Base-by-base conservation (phyloP, 305 asterid species). In the Solanum hybrid region DNA sequence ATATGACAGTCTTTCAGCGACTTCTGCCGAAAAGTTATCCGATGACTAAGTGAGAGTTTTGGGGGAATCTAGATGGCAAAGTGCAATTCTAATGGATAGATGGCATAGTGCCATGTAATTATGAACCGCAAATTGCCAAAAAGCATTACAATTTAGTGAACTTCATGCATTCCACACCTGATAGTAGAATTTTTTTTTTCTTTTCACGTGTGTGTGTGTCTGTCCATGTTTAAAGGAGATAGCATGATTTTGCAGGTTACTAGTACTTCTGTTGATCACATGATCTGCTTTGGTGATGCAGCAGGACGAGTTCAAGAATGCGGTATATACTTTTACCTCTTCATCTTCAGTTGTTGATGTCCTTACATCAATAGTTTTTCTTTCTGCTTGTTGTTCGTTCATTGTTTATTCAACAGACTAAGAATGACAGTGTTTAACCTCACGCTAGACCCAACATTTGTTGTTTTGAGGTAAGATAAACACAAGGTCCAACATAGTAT, bases 231-330 rank as follows among this genome's bases (percentile, higher is more conserved):
- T 1, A 31, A 84, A 46, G 75, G 22, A 51, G 75, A 4, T 31
- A 84, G 1, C 20, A 22, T 31, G 22, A 37, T 42, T 40, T 93
- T 90, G 64, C 93, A 97, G 99, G 98, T 94, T 87, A 94, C 98
- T 36, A 91, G 95, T 92, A 93, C 94, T 86, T 94, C 99, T 5
- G 93, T 94, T 88, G 99, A 97, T 91, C 99, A 97, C 91, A 93
- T 97, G 98, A 93, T 89, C 91, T 97, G 98, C 95, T 96, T 97
- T 91, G 94, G 94, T 35, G 99, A 97, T 91, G 98, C 99, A 26
- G 95, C 99, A 35, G 99, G 98, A 36, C 96, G 93, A 69, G 94
- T 97, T 91, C 99, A 97, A 94, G 99, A 97, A 95, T 94, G 93
- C 39, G 98, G 99, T 97, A 92, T 91, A 9, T 76, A n/a, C 82